Evolutionary conservation across 164 flowering plant genomes (phyloP).

Genomic region (Akebia trifoliata): DNA sequence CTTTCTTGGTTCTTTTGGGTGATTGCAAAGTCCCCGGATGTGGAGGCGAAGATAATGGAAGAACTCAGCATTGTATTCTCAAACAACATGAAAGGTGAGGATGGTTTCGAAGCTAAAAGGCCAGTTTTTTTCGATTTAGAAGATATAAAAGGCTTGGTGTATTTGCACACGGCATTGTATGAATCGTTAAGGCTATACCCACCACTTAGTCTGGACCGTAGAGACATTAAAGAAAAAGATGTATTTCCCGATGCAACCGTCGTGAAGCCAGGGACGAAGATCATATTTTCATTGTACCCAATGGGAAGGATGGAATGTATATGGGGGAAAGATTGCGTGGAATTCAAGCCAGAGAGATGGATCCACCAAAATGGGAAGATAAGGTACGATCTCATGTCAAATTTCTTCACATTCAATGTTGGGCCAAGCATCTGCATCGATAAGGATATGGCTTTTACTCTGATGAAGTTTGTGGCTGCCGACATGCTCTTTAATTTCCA

Average conservation of each 20-base stretch:
- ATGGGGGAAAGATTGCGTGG: slow-evolving; percentile 38
- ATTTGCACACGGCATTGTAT: slow-evolving; percentile 30
- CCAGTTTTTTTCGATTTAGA: slow-evolving; percentile 5
- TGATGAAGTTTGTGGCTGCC: slow-evolving; percentile 32
- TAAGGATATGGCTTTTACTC: slow-evolving; percentile 33
- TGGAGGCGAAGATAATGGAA: slow-evolving; percentile 28
- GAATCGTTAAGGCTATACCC: slow-evolving; percentile 31
- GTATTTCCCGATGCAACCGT: slow-evolving; percentile 24
- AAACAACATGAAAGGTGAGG: neutral
- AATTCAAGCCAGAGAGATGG: slow-evolving; percentile 43
- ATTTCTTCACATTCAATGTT: slow-evolving; percentile 29
- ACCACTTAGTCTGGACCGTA: slow-evolving; percentile 19
- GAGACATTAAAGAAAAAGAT: slow-evolving; percentile 14
- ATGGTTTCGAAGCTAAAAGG: neutral
- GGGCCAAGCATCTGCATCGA: slow-evolving; percentile 49
- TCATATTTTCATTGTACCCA: slow-evolving; percentile 23
- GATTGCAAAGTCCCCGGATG: slow-evolving; percentile 26
- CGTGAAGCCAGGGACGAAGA: slow-evolving; percentile 15
- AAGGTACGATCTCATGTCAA: slow-evolving; percentile 23
- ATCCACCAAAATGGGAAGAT: slow-evolving; percentile 22
- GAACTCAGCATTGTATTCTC: slow-evolving; percentile 14
- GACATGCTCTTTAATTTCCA: slow-evolving; percentile 23
- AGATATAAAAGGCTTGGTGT: slow-evolving; percentile 22
- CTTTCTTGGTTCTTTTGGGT: slow-evolving; percentile 49
- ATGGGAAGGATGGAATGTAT: slow-evolving; percentile 32